Conservation (phyloP, 2,329 filamentous ascomycete genomes). For the Fusarium miscanthi region DNA sequence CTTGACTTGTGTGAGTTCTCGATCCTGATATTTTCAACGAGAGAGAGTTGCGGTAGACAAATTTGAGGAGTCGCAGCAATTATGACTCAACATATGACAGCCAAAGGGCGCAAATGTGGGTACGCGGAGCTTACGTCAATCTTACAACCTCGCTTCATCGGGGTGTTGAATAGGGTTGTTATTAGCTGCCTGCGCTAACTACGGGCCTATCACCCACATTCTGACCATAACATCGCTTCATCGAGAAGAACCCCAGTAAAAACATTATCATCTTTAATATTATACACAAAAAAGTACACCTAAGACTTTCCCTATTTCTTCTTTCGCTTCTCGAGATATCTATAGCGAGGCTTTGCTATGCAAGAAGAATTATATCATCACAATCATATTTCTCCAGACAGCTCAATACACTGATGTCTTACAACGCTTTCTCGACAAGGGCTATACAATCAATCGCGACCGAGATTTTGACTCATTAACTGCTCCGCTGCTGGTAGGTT, state of each 20-base stretch:
- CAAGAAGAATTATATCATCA: not conserved
- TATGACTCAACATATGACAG: not conserved
- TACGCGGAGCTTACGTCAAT: not conserved
- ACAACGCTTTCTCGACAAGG: not conserved
- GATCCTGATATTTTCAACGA: rapidly evolving
- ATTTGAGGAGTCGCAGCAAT: not conserved
- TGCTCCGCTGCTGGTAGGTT: rapidly evolving
- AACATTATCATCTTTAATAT: not conserved
- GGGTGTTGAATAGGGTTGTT: too few relatives aligned
- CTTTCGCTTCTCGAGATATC: too few relatives aligned
- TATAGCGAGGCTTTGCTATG: not conserved
- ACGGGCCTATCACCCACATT: too few relatives aligned
- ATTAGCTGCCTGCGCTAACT: too few relatives aligned
- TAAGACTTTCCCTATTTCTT: too few relatives aligned
- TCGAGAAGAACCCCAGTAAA: too few relatives aligned
- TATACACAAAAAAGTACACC: not conserved
- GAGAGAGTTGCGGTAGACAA: too few relatives aligned
- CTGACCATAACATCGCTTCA: too few relatives aligned
- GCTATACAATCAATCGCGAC: not conserved
- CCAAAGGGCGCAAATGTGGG: not conserved
- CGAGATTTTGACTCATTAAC: not conserved
- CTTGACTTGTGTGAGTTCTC: rapidly evolving
- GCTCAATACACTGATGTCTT: not conserved
- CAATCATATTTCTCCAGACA: too few relatives aligned
- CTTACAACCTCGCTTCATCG: not conserved